phyloP scores from a whole-genome alignment of 2,329 filamentous ascomycete species.

The Byssothecium circinans region DNA sequence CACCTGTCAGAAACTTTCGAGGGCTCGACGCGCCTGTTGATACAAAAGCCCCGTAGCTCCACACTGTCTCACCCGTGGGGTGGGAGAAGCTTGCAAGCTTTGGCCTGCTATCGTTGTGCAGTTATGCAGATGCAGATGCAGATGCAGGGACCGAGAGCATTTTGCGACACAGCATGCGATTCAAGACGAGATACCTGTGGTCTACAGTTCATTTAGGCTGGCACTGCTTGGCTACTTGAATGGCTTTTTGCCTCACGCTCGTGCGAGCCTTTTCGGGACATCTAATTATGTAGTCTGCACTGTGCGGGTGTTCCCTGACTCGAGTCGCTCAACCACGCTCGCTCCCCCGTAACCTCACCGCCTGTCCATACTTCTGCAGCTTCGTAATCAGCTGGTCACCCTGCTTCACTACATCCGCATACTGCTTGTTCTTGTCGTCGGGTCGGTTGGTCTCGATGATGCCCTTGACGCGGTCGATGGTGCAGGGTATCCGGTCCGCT shows the following conservation, averaged over 20 bases:
- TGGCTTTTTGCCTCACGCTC: not conserved
- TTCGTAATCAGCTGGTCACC: constrained; percentile 98
- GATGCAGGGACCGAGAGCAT: too few species aligned
- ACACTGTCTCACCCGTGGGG: too few species aligned
- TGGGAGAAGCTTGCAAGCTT: too few species aligned
- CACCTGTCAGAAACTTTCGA: too few species aligned
- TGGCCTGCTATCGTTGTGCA: too few species aligned
- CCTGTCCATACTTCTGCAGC: constrained; percentile 98
- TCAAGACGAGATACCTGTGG: too few species aligned
- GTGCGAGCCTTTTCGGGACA: not conserved
- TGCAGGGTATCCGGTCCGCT: constrained; percentile 89
- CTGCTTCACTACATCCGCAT: constrained; percentile 95
- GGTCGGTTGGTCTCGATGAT: constrained; percentile 98
- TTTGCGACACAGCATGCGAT: too few species aligned
- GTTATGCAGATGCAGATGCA: too few species aligned
- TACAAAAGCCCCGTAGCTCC: too few species aligned
- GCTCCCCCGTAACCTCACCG: constrained; percentile 89
- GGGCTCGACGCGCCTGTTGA: too few species aligned
- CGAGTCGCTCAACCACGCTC: constrained; percentile 69
- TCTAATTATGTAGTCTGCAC: constrained; percentile 24
- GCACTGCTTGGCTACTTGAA: too few species aligned
- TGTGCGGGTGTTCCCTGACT: constrained; percentile 5
- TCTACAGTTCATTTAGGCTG: too few species aligned
- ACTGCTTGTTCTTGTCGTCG: constrained; percentile 99
- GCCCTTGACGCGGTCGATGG: constrained; percentile 93